These are phyloP conservation scores for Phytophthora pini DNA, from an alignment of 352 stramenopile genomes.

Conservation along the genomic window DNA sequence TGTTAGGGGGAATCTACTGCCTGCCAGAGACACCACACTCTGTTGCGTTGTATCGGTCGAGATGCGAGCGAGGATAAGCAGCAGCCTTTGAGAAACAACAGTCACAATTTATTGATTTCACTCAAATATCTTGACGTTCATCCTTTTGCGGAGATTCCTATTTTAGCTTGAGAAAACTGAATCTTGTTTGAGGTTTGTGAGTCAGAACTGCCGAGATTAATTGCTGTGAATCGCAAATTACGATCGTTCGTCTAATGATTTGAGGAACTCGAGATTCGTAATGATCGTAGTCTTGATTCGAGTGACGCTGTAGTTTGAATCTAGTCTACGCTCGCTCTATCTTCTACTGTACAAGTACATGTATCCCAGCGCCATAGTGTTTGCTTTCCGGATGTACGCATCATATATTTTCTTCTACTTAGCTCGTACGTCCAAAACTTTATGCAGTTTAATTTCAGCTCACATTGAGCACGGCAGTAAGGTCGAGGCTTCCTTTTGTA, in stretches of 20 bases:
- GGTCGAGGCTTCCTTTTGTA: constrained; percentile 24
- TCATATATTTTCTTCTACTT: background rate
- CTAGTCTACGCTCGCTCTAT: too few relatives aligned
- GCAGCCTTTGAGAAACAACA: constrained; percentile 8
- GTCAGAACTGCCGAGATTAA: background rate
- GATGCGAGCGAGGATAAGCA: constrained; percentile 9
- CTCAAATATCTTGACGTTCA: background rate
- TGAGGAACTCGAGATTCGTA: background rate
- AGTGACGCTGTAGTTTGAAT: too few relatives aligned
- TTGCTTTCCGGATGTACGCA: background rate
- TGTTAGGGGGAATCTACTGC: constrained; percentile 12
- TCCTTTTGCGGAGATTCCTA: background rate
- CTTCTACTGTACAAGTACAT: background rate
- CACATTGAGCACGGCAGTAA: constrained; percentile 33
- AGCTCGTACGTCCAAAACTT: background rate
- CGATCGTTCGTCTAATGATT: constrained; percentile 3
- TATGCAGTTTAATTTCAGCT: constrained; percentile 6
- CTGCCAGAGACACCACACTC: constrained; percentile 22
- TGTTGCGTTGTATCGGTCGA: constrained; percentile 16
- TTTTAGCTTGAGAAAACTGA: background rate
- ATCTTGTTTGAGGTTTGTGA: background rate
- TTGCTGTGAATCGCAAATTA: background rate
- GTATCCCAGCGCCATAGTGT: background rate
- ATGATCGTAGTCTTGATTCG: too few relatives aligned
- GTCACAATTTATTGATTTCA: background rate